phyloP scores from a whole-genome alignment of 2,329 filamentous ascomycete species.

The Sarocladiaceae sp. region DNA sequence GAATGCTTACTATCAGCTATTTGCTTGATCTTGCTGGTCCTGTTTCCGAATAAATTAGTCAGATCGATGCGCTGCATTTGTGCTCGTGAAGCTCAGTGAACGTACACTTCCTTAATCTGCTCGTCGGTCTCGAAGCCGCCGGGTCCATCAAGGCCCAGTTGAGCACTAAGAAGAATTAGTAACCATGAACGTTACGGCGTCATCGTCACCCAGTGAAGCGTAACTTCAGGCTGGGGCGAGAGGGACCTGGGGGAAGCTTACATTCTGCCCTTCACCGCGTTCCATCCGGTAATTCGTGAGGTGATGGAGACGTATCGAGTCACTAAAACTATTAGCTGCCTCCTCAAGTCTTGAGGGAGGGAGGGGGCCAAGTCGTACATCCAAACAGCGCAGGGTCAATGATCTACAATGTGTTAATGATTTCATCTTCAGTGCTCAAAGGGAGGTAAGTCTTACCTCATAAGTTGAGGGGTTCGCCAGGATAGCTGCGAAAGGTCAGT shows the following conservation, averaged over 20 bases:
- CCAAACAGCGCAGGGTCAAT: constrained; percentile 5
- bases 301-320: constrained; percentile 8
- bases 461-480: constrained; percentile 10
- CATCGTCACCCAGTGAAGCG: too few species aligned
- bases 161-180: constrained; percentile 6
- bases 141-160: constrained; percentile 7
- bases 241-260: too few species aligned
- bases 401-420: too few species aligned
- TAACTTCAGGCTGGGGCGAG: too few species aligned
- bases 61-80: too few species aligned
- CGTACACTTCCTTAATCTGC: constrained; percentile 6
- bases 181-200: neutral
- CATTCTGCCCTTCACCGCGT: constrained; percentile 8
- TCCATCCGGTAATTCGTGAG: constrained; percentile 8
- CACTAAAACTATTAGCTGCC: neutral
- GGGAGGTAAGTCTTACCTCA: too few species aligned
- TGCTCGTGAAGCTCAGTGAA: too few species aligned
- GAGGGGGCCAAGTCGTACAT: neutral
- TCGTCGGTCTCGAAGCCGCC: constrained; percentile 9
- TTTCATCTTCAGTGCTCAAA: too few species aligned
- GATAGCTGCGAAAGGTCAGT: constrained; percentile 7
- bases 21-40: constrained; percentile 4
- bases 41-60: neutral
- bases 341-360: neutral
- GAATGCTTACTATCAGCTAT: constrained; percentile 1